Evolutionary conservation across 2,329 filamentous ascomycete species (phyloP), one percentile per base, ranked within the genome.

Genomic region (Endothia cerciana): DNA sequence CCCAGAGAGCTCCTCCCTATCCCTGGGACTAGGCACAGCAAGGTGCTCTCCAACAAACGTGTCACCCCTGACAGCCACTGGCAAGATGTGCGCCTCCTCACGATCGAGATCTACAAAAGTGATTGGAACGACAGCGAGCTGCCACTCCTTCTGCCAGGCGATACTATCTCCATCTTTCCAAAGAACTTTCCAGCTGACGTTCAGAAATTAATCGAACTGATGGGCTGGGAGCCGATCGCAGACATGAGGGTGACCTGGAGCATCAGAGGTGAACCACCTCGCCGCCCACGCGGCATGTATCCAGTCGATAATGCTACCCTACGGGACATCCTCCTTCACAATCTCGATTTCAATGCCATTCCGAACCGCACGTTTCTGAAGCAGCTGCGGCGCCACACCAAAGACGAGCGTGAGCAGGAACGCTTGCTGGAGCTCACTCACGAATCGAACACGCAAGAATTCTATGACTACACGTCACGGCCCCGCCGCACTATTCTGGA

Each of bases 401-500:
- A 81, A 0, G 86, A 96, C 72, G 75, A 81, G 2, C 87, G 88
- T 72, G 94, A 99, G 73, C 88, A 87, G 71, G 91, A 95, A 68
- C 88, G 94, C 1, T 85, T 99, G 0, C 77, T 90, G 10, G 95
- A 99, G 74, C 95, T 99, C 72, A 89, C 89, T 1, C 86, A 91
- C 72, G 88, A 92, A 0, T 85, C 91, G 56, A 92, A 90, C 72
- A 87, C 94, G 6, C 93, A 98, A 71, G 95, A 99, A 72, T 89
- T 97, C 64, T 98, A 92, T 79, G 94, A 99, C 78, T 99, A 99
- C 75, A 95, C 95, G 1, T 94, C 94, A 0, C 89, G 95, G 10
- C 92, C 94, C 0, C 89, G 93, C 41, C 89, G 95, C 41, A 96
- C 91, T 66, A 97, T 98, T 65, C 81, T 99, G 6, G 95, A 99